phyloP scores from a whole-genome alignment of 495 filamentous ascomycete species.

The Cladorrhinum samala region DNA sequence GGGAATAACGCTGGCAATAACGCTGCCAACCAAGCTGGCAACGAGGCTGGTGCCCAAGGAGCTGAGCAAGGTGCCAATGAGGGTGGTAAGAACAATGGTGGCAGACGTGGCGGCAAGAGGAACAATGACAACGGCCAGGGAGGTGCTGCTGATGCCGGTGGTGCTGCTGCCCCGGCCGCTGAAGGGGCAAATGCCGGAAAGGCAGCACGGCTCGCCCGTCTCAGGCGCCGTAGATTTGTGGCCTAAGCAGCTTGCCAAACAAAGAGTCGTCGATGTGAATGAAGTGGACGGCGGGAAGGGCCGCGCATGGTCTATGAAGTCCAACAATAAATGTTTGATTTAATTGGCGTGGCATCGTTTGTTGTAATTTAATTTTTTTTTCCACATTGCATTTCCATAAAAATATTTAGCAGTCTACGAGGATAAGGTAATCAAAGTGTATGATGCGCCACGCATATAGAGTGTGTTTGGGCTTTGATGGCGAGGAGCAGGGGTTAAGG shows the following conservation, averaged over 20 bases:
- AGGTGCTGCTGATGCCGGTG: neutral
- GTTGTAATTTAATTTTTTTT: too few species aligned
- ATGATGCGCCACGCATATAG: too few species aligned
- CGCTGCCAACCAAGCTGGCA: neutral
- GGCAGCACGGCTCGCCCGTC: conserved; percentile 11
- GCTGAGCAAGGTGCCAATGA: neutral
- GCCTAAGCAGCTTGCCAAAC: too few species aligned
- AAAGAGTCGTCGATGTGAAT: too few species aligned
- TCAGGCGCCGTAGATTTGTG: conserved; percentile 10
- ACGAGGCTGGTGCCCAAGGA: conserved; percentile 1
- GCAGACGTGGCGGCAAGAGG: neutral
- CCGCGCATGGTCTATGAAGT: neutral
- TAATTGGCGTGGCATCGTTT: too few species aligned
- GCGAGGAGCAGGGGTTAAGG: too few species aligned
- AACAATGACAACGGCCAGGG: conserved; percentile 4
- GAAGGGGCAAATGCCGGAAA: conserved; percentile 5
- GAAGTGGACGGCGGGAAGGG: neutral
- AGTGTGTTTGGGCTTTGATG: too few species aligned
- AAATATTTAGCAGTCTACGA: too few species aligned
- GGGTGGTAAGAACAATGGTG: conserved; percentile 9
- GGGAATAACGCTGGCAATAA: neutral
- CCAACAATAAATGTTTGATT: neutral
- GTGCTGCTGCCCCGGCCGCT: neutral
- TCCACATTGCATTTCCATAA: too few species aligned
- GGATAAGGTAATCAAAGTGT: too few species aligned